phyloP scores from a whole-genome alignment of 179 eudicot species.

The Patellifolia procumbens region DNA sequence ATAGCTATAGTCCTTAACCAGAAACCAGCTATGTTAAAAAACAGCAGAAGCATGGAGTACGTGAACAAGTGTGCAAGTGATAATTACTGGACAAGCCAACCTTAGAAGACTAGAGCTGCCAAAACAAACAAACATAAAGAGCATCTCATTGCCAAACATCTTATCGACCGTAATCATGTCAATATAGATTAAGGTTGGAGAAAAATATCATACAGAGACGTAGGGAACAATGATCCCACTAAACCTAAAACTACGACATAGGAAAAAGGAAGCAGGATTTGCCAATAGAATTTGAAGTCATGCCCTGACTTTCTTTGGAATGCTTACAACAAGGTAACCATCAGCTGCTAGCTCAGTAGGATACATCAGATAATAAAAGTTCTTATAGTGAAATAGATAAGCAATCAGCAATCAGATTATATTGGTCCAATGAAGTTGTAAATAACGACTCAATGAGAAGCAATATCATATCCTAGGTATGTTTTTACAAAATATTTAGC shows the following conservation, averaged over 20 bases:
- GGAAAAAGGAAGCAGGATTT: constrained; percentile 86
- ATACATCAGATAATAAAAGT: no score
- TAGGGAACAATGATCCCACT: constrained; percentile 90
- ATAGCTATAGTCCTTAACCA: constrained; percentile 55
- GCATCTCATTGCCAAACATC: not conserved
- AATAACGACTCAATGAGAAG: no score
- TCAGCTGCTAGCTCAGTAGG: no score
- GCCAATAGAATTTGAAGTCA: constrained; percentile 69
- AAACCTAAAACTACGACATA: constrained; percentile 93
- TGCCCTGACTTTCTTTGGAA: no score
- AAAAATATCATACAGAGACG: constrained; percentile 71
- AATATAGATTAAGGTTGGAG: constrained; percentile 7
- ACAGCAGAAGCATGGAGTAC: constrained; percentile 82
- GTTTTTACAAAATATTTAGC: no score
- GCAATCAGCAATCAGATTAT: no score
- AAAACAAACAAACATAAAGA: constrained; percentile 20
- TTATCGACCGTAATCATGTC: not conserved
- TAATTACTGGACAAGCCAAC: constrained; percentile 83
- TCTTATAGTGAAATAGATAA: no score
- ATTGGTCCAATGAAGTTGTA: no score
- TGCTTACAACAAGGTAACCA: no score
- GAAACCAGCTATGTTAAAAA: constrained; percentile 95
- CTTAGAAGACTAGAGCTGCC: constrained; percentile 86
- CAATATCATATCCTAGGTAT: no score
- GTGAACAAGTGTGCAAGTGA: constrained; percentile 87